A percentile compares a stretch with the other conserved stretches of the same genome.
Evolutionary conservation across 1,284 basidiomycete species (phyloP).

Genomic region (Paramarasmius palmivorus): DNA sequence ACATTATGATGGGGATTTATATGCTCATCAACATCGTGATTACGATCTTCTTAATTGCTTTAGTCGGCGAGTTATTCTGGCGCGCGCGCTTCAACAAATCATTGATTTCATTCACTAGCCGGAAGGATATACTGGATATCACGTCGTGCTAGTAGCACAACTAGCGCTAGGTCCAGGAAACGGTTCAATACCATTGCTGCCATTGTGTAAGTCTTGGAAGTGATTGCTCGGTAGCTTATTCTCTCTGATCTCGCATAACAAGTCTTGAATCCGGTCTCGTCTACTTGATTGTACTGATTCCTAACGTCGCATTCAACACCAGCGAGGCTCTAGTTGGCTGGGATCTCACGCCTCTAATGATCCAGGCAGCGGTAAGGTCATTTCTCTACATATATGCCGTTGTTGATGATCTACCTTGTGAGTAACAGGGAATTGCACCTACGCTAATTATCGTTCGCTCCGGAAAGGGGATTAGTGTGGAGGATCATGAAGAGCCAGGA

Average conservation of each 20-base stretch:
- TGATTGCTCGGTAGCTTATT: background rate
- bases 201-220: background rate
- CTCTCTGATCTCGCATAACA: background rate
- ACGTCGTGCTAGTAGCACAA: background rate
- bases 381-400: background rate
- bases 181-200: background rate
- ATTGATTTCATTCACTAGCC: too few relatives aligned
- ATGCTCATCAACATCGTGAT: too few relatives aligned
- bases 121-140: slow-evolving; percentile 3
- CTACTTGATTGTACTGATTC: background rate
- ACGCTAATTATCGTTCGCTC: background rate
- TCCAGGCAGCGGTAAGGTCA: background rate
- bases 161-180: background rate
- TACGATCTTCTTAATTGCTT: too few relatives aligned
- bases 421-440: background rate
- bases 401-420: too few relatives aligned
- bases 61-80: too few relatives aligned
- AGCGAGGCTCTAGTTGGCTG: background rate
- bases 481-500: background rate
- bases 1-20: too few relatives aligned
- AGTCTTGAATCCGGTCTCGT: background rate
- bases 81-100: too few relatives aligned
- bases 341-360: background rate
- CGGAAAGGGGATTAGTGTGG: background rate
- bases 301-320: background rate